Conservation (phyloP, 768 basidiomycete species). For the Podaxis sp. region DNA sequence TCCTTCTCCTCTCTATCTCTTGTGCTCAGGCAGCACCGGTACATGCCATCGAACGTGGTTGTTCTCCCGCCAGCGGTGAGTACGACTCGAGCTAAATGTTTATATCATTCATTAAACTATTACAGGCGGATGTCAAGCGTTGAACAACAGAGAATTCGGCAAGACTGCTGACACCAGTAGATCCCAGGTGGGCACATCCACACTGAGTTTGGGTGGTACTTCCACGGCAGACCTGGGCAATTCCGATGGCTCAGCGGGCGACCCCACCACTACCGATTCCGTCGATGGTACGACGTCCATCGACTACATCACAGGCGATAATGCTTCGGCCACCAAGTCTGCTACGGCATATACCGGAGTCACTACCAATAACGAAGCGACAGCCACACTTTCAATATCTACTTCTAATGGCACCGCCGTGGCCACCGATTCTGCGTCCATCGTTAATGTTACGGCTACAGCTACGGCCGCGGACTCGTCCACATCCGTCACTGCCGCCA, state of each 20-base stretch:
- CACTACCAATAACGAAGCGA: too few relatives aligned
- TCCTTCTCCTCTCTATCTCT: conserved; percentile 5
- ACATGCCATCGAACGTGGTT: not conserved
- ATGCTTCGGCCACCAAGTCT: not conserved
- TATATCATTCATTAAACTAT: not conserved
- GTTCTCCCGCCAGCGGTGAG: not conserved
- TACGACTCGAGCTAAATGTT: not conserved
- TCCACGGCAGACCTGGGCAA: not conserved
- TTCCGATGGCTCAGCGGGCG: not conserved
- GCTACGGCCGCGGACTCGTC: too few relatives aligned
- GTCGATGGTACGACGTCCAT: too few relatives aligned
- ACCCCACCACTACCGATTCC: not conserved
- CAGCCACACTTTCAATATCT: too few relatives aligned
- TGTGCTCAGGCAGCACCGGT: not conserved
- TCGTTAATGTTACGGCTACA: not conserved
- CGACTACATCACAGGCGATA: not conserved
- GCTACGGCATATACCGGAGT: not conserved
- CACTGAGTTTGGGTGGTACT: not conserved
- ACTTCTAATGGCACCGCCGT: not conserved
- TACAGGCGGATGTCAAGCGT: not conserved
- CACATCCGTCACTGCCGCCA: too few relatives aligned
- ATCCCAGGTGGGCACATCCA: not conserved
- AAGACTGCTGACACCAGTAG: not conserved
- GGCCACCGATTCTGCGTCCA: not conserved
- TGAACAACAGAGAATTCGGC: not conserved